Base-by-base conservation (phyloP, 768 basidiomycete genomes). In the Amanita rubescens region DNA sequence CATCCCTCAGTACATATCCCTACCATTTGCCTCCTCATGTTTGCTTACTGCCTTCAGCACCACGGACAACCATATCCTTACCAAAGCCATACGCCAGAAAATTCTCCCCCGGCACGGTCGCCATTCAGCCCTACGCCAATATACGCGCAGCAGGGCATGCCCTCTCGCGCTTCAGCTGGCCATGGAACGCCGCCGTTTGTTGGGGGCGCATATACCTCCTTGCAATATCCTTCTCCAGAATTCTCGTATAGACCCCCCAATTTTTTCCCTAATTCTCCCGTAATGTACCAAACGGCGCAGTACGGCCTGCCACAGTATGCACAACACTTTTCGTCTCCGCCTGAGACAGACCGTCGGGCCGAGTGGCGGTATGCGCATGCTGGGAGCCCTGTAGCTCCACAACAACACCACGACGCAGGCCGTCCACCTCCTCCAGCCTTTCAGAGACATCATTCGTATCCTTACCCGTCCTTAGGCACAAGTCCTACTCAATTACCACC, bases 351-450 rank as follows among this genome's bases (percentile, higher is more conserved):
- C 5, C 65, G 64, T n/a, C 75, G 70, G 55, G 74, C 73, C n/a
- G 64, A 70, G 1, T 81, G 79, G 78, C 83, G 76, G 72, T 81
- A 80, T 56, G 59, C 77, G 19, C 71, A 71, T 35, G 66, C 67
- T 50, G 57, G 63, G 49, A 22, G 67, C 1, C 27, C 66, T 14
- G 35, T 57, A 17, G 53, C 57, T 34, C 57, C 33, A 17, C 56
- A 49, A 3, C 65, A 60, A 33, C 68, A 65, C 15, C 67, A 69
- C 32, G 69, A 69, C 3, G 55, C 55, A 2, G 55, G 59, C 3
- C 59, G 51, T n/a, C 58, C 58, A 17, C 42, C n/a, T 44, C 17
- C 27, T 44, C 17, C 27, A 32, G 22, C 33, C n/a, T 74, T 71
- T 56, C 70, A 66, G 22, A 60, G 59, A 1, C 68, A 59, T 49